phyloP scores from a whole-genome alignment of 2,329 filamentous ascomycete species.

The Xylariaceae sp. region DNA sequence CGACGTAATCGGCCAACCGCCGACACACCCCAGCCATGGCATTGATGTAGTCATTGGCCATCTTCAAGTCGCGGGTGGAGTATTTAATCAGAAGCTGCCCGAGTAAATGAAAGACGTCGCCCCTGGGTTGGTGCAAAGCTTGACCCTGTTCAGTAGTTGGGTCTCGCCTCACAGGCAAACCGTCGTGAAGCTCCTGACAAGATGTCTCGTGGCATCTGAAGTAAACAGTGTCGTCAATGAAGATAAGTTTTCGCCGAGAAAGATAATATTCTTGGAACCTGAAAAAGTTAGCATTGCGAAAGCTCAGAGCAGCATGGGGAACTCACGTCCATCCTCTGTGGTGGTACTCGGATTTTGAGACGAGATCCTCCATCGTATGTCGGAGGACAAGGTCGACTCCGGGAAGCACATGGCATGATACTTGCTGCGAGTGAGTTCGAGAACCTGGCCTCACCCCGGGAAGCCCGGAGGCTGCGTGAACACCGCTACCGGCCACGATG shows the following conservation, averaged over 20 bases:
- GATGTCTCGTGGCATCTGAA: conserved; percentile 13
- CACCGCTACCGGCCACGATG: conserved; percentile 13
- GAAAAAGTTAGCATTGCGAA: not conserved
- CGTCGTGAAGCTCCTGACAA: conserved; percentile 14
- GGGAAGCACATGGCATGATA: conserved; percentile 10
- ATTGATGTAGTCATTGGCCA: conserved; percentile 12
- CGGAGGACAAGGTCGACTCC: conserved; percentile 13
- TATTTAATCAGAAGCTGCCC: conserved; percentile 16
- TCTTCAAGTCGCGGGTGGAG: conserved; percentile 13
- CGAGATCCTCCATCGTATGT: conserved; percentile 13
- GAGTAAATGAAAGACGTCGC: conserved; percentile 15
- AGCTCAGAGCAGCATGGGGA: not conserved
- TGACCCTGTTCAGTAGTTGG: conserved; percentile 10
- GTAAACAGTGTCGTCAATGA: conserved; percentile 15
- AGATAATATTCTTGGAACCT: conserved; percentile 19
- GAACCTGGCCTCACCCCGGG: conserved; percentile 11
- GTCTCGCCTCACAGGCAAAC: conserved; percentile 6
- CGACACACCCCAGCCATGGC: conserved; percentile 16
- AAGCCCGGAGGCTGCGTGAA: conserved; percentile 12
- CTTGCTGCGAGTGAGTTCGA: conserved; percentile 7
- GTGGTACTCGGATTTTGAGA: conserved; percentile 13
- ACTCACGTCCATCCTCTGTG: conserved; percentile 17
- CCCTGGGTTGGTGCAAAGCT: conserved; percentile 12
- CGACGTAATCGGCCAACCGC: conserved; percentile 13
- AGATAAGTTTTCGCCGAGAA: conserved; percentile 15